Base-by-base conservation (phyloP, 148 eudicot species). In the Vaccinium macrocarpon region DNA sequence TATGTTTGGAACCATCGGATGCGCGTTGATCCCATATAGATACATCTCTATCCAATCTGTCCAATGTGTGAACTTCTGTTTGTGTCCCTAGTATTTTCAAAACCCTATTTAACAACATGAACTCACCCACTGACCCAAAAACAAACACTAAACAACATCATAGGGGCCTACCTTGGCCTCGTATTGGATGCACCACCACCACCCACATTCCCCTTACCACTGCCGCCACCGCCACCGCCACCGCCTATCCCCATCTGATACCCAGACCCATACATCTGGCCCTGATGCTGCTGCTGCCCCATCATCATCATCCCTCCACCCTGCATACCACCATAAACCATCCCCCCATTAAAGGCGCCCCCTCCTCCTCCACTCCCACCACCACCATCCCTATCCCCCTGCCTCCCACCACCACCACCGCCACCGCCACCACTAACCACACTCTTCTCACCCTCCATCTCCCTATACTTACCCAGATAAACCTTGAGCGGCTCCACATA, bases 401-500 rank as follows among this genome's bases (percentile, higher is more conserved):
- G 59, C 49, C 84, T 61, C 16, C 76, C 83, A 59, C 35, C 80
- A 18, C 80, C 61, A 38, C 80, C 78, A 2, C 78, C 78, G 4
- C 81, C 81, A 3, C 72, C 72, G 1, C 82, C 4, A 51, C 74
- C 74, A 11, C 11, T 3, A 21, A 8, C 77, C 21, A 62, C 1
- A 27, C 49, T 70, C 64, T 70, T 82, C 64, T 70, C 84, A 2
- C 84, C 84, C 50, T 82, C 84, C 78, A 82, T 82, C 77, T 82
- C 84, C 11, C 84, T 70, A 48, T 82, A 82, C 64, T 82, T 82
- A 29, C 77, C 84, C 10, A 82, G 27, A 49, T 82, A 82, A 8
- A 82, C 52, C 77, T 82, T 82, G 53, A 82, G 84, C 7, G 84
- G 84, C 49, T 82, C 84, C 16, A 82, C 50, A 11, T 82, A 82